These are phyloP conservation scores for Paecilomyces dactylethromorphus DNA, from an alignment of 2,329 filamentous ascomycete genomes.

Conservation along the genomic window DNA sequence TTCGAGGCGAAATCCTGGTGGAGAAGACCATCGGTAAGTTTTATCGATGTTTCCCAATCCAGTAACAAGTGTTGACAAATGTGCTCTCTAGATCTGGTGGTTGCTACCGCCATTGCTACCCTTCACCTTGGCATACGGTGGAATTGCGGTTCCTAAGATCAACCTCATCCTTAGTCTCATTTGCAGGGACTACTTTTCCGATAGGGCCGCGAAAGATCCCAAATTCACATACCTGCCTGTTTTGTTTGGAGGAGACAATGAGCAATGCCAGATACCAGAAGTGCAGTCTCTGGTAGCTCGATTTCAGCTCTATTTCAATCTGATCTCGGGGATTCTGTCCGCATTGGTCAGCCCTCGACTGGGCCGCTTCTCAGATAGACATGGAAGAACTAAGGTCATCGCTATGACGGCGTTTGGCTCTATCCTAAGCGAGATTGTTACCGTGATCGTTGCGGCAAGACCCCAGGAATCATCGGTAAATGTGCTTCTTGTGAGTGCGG, in stretches of 20 bases:
- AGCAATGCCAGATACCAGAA: conserved; percentile 71
- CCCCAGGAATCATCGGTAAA: conserved; percentile 68
- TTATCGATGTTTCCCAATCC: background rate
- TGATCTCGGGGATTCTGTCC: conserved; percentile 70
- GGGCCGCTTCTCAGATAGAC: conserved; percentile 78
- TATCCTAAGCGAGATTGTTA: conserved; percentile 66
- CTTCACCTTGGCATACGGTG: conserved; percentile 80
- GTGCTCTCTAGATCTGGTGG: conserved; percentile 63
- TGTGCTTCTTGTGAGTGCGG: conserved; percentile 68
- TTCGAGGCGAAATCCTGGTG: conserved; percentile 41
- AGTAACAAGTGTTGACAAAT: background rate
- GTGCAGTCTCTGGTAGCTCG: conserved; percentile 71
- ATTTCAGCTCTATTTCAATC: conserved; percentile 69
- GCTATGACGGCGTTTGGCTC: conserved; percentile 68
- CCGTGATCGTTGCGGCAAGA: conserved; percentile 69
- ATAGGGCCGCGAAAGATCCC: conserved; percentile 55
- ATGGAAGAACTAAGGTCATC: conserved; percentile 71
- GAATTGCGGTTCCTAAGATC: conserved; percentile 75
- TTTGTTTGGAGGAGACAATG: conserved; percentile 62
- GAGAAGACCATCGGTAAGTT: conserved; percentile 45
- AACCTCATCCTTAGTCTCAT: conserved; percentile 80
- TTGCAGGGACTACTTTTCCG: conserved; percentile 74
- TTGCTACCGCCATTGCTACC: conserved; percentile 72
- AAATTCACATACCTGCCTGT: conserved; percentile 57
- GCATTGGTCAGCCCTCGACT: conserved; percentile 77